A percentile compares a stretch with the other conserved stretches of the same genome.
phyloP scores from a whole-genome alignment of 352 stramenopile species.

The Phytophthora rubi region DNA sequence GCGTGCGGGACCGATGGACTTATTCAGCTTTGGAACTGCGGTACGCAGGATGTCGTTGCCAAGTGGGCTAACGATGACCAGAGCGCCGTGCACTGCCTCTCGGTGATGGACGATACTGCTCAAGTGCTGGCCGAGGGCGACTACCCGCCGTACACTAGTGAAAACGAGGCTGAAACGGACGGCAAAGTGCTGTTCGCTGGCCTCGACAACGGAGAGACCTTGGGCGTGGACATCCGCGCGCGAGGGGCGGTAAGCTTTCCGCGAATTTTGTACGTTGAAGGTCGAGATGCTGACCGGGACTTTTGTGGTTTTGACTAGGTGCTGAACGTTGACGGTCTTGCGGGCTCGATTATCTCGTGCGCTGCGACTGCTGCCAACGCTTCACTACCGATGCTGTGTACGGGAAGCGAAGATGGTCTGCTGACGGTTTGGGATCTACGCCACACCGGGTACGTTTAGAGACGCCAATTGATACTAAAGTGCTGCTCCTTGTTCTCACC shows the following conservation, averaged over 20 bases:
- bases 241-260: conserved; percentile 34
- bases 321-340: conserved; percentile 44
- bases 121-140: conserved; percentile 19
- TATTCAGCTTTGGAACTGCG: conserved; percentile 74
- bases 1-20: conserved; percentile 65
- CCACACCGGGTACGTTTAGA: conserved; percentile 43
- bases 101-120: conserved; percentile 48
- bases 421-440: conserved; percentile 71
- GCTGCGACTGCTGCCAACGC: conserved; percentile 24
- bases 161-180: conserved; percentile 62
- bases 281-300: background rate
- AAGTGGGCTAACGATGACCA: conserved; percentile 68
- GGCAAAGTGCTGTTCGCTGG: conserved; percentile 70
- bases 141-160: conserved; percentile 14
- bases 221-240: conserved; percentile 69
- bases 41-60: conserved; percentile 57
- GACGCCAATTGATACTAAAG: background rate
- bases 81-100: conserved; percentile 59
- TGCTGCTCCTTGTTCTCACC: background rate
- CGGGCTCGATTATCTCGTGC: conserved; percentile 50
- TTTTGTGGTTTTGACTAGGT: conserved; percentile 30
- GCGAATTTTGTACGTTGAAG: conserved; percentile 1
- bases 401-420: conserved; percentile 68
- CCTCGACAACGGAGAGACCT: conserved; percentile 61
- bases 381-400: conserved; percentile 49